These are phyloP conservation scores for Trypanosoma vivax DNA, from an alignment of 208 protist genomes.

Conservation along the genomic window DNA sequence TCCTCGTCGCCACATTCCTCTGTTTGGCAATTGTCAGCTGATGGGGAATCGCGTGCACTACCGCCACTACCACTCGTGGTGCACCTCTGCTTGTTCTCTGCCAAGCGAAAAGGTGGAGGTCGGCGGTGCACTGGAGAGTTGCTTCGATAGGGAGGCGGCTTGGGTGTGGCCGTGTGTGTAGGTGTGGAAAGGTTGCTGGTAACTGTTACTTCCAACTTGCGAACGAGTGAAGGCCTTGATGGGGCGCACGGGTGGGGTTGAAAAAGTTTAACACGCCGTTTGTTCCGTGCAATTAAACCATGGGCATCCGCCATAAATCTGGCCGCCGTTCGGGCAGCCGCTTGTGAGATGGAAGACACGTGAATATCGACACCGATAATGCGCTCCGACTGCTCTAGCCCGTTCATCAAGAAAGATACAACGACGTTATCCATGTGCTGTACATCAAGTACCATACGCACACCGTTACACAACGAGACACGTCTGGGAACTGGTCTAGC, in stretches of 20 bases:
- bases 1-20: background rate
- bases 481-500: background rate
- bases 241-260: no score
- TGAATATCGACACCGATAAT: conserved; percentile 16
- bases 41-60: background rate
- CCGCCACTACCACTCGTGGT: background rate
- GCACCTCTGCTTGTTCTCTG: no score
- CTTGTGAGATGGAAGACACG: conserved; percentile 14
- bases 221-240: no score
- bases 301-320: conserved; percentile 12
- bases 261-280: conserved; percentile 3
- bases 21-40: background rate
- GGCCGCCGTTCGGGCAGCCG: conserved; percentile 1
- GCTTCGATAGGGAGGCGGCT: no score
- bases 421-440: conserved; percentile 24
- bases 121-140: no score
- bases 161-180: no score
- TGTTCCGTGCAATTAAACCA: conserved; percentile 11
- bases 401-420: conserved; percentile 18
- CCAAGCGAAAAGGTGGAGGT: no score
- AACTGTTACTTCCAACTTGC: no score
- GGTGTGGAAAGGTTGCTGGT: no score
- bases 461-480: conserved; percentile 1
- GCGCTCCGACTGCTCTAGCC: conserved; percentile 19
- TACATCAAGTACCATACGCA: conserved; percentile 21